These are phyloP conservation scores for Pseudogymnoascus sp. DNA, from an alignment of 2,329 filamentous ascomycete species.

Conservation along the genomic window DNA sequence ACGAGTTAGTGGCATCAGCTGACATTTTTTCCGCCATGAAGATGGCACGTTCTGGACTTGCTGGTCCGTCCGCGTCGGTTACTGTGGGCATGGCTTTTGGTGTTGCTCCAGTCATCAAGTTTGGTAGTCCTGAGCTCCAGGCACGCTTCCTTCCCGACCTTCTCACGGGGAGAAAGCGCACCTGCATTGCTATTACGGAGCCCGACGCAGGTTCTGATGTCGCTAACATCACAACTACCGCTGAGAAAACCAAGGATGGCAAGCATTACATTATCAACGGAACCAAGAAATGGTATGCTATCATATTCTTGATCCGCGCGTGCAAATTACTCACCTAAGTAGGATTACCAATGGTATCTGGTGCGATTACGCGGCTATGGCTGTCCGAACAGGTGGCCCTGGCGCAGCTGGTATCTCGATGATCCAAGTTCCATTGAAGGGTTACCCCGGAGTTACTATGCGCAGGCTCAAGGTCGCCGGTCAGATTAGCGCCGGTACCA, in stretches of 20 bases:
- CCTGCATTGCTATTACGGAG: slow-evolving; percentile 73
- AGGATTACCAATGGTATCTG: slow-evolving; percentile 63
- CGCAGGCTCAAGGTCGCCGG: slow-evolving; percentile 60
- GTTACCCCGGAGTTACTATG: slow-evolving; percentile 59
- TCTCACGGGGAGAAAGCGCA: slow-evolving; percentile 56
- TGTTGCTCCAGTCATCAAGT: slow-evolving; percentile 38
- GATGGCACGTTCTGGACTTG: slow-evolving; percentile 51
- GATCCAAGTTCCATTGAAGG: slow-evolving; percentile 63
- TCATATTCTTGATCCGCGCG: neutral
- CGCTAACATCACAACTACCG: slow-evolving; percentile 63
- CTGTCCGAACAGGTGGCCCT: slow-evolving; percentile 57
- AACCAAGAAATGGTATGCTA: slow-evolving; percentile 60
- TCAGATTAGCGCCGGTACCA: slow-evolving; percentile 58
- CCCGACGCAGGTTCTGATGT: slow-evolving; percentile 68
- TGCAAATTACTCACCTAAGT: neutral
- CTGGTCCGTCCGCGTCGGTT: slow-evolving; percentile 56
- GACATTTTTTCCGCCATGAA: slow-evolving; percentile 53
- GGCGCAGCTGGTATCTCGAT: slow-evolving; percentile 61
- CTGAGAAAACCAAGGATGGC: slow-evolving; percentile 52
- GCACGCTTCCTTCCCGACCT: slow-evolving; percentile 59
- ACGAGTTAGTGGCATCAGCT: neutral
- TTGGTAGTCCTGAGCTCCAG: neutral
- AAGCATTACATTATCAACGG: slow-evolving; percentile 65
- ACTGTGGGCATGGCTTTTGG: slow-evolving; percentile 68
- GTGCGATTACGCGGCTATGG: slow-evolving; percentile 62